Evolutionary conservation across 176 grass and related monocot genomes (phyloP), one percentile per base, ranked within the genome.

Genomic region (Rhynchospora tenuis): DNA sequence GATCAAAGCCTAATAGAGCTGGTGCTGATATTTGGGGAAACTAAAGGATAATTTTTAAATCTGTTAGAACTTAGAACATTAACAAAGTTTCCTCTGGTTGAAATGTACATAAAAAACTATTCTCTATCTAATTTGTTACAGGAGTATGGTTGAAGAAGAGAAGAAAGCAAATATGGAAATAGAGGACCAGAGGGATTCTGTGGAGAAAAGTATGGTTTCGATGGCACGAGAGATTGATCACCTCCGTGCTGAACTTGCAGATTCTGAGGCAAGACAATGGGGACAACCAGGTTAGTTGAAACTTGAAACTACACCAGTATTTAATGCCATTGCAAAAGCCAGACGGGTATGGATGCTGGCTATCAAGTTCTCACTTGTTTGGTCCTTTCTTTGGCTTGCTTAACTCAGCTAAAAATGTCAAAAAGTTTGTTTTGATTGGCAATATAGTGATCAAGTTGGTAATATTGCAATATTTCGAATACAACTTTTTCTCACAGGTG

Each of bases 141-240:
- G 83, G 54, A 77, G 9, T 76, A 33, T 56, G 68, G 55, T 76
- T 19, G 71, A 85, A 77, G 16, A 29, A 58, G 83, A 85, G 83
- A 85, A 85, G 45, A 85, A 78, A 42, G 70, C 70, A 74, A 85
- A 78, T 64, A 61, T 85, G 55, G 68, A 75, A 31, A 73, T 78
- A 19, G 73, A 76, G 83, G 83, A 85, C 26, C 83, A 85, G 73
- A 78, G 56, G 31, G 38, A 15, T 28, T 63, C 59, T 10, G 78
- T 85, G 83, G 83, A 85, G 83, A 85, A 85, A 85, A 85, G 51
- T 74, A 76, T 85, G 83, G 71, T 64, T 27, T 42, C 29, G 19
- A 85, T 85, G 83, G 51, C 83, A 16, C 70, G 29, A 33, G 83
- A 85, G 24, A 85, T 78, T 22, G 70, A 85, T 3, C 58, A 38